Evolutionary conservation across 2,329 filamentous ascomycete species (phyloP), one percentile per base, ranked within the genome.

Genomic region (Didymella exigua): DNA sequence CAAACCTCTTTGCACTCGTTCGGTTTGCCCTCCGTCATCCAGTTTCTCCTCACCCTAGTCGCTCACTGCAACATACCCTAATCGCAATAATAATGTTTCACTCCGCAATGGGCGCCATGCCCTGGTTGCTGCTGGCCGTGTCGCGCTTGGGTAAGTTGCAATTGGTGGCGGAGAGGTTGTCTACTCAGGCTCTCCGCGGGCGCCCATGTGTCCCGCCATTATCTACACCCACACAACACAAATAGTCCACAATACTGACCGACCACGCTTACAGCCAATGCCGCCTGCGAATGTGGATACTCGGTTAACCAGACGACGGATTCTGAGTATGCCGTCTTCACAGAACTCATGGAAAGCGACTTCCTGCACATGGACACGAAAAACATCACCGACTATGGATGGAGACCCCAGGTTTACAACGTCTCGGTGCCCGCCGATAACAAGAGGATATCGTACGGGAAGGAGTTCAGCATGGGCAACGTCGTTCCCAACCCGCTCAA

Each of bases 221-320:
- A 18, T 36, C 33, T 36, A 36, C 10, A 13, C n/a, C 33, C 11
- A 36, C 5, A 36, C 33, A 38, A 33, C 7, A 33, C 16, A 34
- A 21, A 42, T 33, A 29, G 36, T 23, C 19, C n/a, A 38, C 21
- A 38, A 13, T 41, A 44, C 60, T 63, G 56, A 60, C 55, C 26
- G 47, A 29, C 44, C 47, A 54, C 42, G 46, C 49, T 31, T 53
- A 21, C 54, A 76, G 75, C 68, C 36, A 62, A 65, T 36, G 81
- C 82, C 5, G 78, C 81, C 58, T 93, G 90, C 76, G 84, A 89
- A 65, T 93, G 90, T 69, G 90, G 89, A 46, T 93, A 91, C 72
- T 82, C 82, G 3, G 74, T 87, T 38, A 78, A 77, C 56, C 74
- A 79, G 33, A 79, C 77, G n/a, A 67, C 75, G 40, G 74, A 76